phyloP scores from a whole-genome alignment of 164 flowering plant species.

The Kingdonia uniflora region DNA sequence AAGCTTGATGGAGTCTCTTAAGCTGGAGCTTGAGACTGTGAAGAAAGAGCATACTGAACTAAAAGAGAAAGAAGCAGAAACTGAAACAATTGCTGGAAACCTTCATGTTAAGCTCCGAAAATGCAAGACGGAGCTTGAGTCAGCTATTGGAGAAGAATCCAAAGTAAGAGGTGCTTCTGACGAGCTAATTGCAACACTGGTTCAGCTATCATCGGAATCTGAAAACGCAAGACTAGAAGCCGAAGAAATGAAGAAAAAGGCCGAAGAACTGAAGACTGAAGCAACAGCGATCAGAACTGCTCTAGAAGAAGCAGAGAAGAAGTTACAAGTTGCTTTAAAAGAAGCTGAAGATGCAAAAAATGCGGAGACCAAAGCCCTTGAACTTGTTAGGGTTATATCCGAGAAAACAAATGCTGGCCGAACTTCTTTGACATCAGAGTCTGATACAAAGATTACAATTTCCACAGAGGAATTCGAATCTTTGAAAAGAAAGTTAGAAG shows the following conservation, averaged over 20 bases:
- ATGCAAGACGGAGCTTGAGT: slow-evolving; percentile 63
- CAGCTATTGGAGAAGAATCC: slow-evolving; percentile 44
- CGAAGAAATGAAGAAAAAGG: slow-evolving; percentile 47
- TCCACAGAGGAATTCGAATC: slow-evolving; percentile 72
- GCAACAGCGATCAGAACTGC: slow-evolving; percentile 36
- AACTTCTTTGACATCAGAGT: slow-evolving; percentile 48
- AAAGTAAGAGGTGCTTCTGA: slow-evolving; percentile 49
- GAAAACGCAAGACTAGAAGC: slow-evolving; percentile 49
- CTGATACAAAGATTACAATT: slow-evolving; percentile 56
- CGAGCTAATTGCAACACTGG: slow-evolving; percentile 53
- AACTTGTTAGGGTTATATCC: slow-evolving; percentile 50
- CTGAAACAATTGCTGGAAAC: slow-evolving; percentile 62
- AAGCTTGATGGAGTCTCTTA: slow-evolving; percentile 55
- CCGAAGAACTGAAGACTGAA: slow-evolving; percentile 57
- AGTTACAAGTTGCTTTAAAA: slow-evolving; percentile 37
- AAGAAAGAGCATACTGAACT: slow-evolving; percentile 65
- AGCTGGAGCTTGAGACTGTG: slow-evolving; percentile 57
- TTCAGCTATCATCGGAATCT: slow-evolving; percentile 49
- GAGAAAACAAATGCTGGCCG: slow-evolving; percentile 59
- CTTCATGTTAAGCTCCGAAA: slow-evolving; percentile 68
- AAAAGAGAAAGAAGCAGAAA: slow-evolving; percentile 74
- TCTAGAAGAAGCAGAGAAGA: slow-evolving; percentile 53
- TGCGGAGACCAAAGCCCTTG: slow-evolving; percentile 58
- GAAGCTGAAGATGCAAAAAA: slow-evolving; percentile 86
- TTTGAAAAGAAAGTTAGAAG: slow-evolving; percentile 63